Percentiles rank a stretch among this genome's conserved stretches.
phyloP scores from a whole-genome alignment of 306 rosid species.

The Alnus rubra region DNA sequence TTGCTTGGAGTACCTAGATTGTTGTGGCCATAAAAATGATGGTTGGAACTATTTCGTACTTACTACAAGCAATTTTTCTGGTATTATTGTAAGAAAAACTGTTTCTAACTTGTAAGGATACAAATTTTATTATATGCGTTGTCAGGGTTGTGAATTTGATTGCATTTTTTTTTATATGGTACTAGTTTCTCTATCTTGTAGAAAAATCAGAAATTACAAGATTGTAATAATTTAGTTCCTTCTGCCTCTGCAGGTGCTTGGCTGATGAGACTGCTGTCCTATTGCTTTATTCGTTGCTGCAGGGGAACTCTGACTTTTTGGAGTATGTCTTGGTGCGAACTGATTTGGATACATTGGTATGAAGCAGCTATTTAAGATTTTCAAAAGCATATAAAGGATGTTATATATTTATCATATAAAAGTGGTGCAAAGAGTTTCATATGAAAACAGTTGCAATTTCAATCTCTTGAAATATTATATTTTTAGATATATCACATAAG shows the following conservation, averaged over 20 bases:
- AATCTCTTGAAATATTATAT: conserved; percentile 13
- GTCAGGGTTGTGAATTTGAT: background rate
- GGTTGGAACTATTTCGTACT: background rate
- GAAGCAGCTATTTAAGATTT: conserved; percentile 36
- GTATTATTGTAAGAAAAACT: background rate
- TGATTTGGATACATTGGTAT: conserved; percentile 96
- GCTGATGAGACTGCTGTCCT: conserved; percentile 95
- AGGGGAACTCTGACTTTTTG: conserved; percentile 89
- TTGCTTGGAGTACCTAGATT: background rate
- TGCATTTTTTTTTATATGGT: background rate
- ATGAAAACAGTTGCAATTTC: conserved; percentile 1
- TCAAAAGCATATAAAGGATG: conserved; percentile 15
- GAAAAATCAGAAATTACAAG: background rate
- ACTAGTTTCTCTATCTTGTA: background rate
- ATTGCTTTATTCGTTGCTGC: conserved; percentile 87
- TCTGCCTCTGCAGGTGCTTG: conserved; percentile 63
- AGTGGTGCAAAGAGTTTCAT: conserved; percentile 18
- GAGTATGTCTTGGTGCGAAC: conserved; percentile 99
- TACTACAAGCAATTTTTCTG: background rate
- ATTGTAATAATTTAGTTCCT: conserved; percentile 3
- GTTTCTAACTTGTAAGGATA: background rate
- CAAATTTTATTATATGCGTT: background rate
- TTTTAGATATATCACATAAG: conserved; percentile 17
- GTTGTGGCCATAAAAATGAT: background rate
- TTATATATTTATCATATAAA: conserved; percentile 11